Conservation (phyloP, 495 filamentous ascomycete genomes). For the Sabuloglossum arenarium region DNA sequence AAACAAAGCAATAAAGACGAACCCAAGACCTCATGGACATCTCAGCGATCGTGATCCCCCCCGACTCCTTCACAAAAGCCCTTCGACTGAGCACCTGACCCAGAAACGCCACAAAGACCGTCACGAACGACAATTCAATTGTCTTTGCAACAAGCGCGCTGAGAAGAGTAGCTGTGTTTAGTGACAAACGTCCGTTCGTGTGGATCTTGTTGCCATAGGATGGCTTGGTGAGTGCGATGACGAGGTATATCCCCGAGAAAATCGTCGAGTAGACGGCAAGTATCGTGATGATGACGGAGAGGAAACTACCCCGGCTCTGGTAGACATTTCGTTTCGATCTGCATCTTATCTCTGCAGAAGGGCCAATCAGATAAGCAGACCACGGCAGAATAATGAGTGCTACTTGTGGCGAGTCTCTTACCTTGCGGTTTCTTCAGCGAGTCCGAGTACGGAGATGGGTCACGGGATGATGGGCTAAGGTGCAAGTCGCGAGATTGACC, state of each 20-base stretch:
- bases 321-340: slow-evolving; percentile 8
- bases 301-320: slow-evolving; percentile 27
- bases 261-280: slow-evolving; percentile 46
- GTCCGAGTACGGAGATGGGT: not conserved
- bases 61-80: slow-evolving; percentile 30
- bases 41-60: slow-evolving; percentile 49
- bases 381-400: too few relatives aligned
- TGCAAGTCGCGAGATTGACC: not conserved
- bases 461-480: not conserved
- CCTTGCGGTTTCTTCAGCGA: not conserved
- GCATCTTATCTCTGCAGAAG: not conserved
- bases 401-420: not conserved
- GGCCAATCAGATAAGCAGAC: not conserved
- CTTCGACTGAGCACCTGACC: slow-evolving; percentile 49
- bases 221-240: slow-evolving; percentile 34
- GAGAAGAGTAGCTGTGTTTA: slow-evolving; percentile 36
- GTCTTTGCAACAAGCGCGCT: slow-evolving; percentile 47
- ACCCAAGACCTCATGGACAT: slow-evolving; percentile 38
- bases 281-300: slow-evolving; percentile 32
- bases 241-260: slow-evolving; percentile 37
- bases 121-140: slow-evolving; percentile 57
- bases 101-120: slow-evolving; percentile 51
- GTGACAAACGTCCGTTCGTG: slow-evolving; percentile 19
- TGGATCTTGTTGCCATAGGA: slow-evolving; percentile 34
- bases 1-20: slow-evolving; percentile 6